Base-by-base conservation (phyloP, 805 yeast species). In the Priceomyces fermenticarens region DNA sequence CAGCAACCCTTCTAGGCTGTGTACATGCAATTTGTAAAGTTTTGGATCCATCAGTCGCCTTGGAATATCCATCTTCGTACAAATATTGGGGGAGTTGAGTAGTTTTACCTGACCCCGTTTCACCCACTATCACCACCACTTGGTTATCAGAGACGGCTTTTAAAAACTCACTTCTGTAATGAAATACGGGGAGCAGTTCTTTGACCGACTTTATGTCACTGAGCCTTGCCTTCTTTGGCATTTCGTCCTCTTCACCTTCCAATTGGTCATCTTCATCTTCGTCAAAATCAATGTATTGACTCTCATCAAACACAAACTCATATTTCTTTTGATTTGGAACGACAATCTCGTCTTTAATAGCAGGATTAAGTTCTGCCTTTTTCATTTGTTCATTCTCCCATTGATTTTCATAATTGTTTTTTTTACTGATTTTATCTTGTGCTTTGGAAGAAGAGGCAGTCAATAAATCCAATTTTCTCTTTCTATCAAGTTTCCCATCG, bases 1-100 rank as follows among this genome's bases (percentile, higher is more conserved):
- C 98, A 0, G 98, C 98, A 7, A 91, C 97, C 54, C 98, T 73
- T 53, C 98, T 77, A 0, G 98, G 98, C 60, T 90, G 97, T 0
- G 97, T 90, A 52, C 96, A 88, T 1, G 89, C 96, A 4, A 90
- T 73, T 46, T 68, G 79, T 47, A 56, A 41, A 6, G 40, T 45
- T n/a, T 44, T 42, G 9, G 32, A 29, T 1, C 51, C 55, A 3
- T 49, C 46, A 1, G 44, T 68, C 0, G 78, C 77, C 29, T 69
- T 53, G 1, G 89, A 74, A 51, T 81, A 88, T 0, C 96, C 96
- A 15, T 85, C 90, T 52, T 89, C 96, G 43, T 79, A 77, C 10
- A 90, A 64, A 54, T 82, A 90, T 54, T 90, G 97, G 0, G 97
- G 97, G 8, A 90, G 58, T 59, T 90, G 97, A 0, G 97, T 90